These are phyloP conservation scores for Bjerkandera adusta DNA, from an alignment of 1,284 basidiomycete species.

Conservation along the genomic window DNA sequence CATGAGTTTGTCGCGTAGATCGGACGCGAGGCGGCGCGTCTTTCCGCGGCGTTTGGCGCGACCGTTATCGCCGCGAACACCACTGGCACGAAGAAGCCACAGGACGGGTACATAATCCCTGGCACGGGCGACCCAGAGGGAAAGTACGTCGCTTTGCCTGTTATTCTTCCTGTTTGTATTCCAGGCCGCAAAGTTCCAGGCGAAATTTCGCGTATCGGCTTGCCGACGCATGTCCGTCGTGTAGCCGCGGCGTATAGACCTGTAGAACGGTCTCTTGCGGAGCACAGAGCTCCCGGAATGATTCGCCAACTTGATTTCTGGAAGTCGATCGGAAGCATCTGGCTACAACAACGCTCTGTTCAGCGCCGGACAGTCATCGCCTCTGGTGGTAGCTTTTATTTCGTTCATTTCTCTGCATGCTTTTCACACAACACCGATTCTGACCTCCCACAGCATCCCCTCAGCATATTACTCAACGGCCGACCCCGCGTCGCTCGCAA, in stretches of 20 bases:
- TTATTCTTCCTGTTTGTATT: too few species aligned
- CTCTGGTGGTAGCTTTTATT: too few species aligned
- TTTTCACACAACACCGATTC: background rate
- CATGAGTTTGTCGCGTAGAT: conserved; percentile 1
- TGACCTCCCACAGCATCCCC: conserved; percentile 1
- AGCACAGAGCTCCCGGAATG: too few species aligned
- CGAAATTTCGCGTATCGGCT: too few species aligned
- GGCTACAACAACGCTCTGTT: too few species aligned
- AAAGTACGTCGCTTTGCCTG: conserved; percentile 1
- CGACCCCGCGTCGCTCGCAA: conserved; percentile 3
- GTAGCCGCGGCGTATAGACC: too few species aligned
- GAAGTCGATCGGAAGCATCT: too few species aligned
- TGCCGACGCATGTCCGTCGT: too few species aligned
- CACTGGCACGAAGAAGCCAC: conserved; percentile 5
- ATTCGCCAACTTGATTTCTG: too few species aligned
- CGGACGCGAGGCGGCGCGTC: conserved; percentile 10
- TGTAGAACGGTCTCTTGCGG: too few species aligned
- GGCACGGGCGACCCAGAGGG: conserved; percentile 14
- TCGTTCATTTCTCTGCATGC: background rate
- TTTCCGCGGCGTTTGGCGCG: conserved; percentile 13
- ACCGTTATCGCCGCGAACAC: conserved; percentile 11
- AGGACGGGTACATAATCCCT: conserved; percentile 13
- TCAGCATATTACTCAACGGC: conserved; percentile 8
- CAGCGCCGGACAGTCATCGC: too few species aligned
- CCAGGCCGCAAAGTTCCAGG: too few species aligned